Percentiles rank a stretch among this genome's conserved stretches.
phyloP scores from a whole-genome alignment of 805 yeast genomes.

The Wickerhamiella vanderwaltii region DNA sequence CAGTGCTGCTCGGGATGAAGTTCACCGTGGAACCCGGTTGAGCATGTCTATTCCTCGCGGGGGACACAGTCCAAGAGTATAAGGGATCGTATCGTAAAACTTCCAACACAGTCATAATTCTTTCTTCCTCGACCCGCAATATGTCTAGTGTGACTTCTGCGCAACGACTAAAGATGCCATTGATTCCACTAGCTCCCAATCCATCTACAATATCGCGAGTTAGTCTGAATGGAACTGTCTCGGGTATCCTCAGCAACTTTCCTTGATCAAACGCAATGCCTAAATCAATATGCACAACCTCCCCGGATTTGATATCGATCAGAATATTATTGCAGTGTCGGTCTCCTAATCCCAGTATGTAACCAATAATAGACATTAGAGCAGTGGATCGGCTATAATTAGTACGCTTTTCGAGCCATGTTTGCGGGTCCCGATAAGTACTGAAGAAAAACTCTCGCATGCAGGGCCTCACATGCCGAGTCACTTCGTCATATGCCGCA shows the following conservation, averaged over 20 bases:
- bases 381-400: slow-evolving; percentile 70
- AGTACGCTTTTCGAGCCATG: slow-evolving; percentile 59
- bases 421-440: slow-evolving; percentile 50
- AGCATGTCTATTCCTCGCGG: slow-evolving; percentile 36
- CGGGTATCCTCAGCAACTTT: slow-evolving; percentile 70
- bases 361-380: slow-evolving; percentile 73
- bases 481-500: slow-evolving; percentile 35
- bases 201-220: slow-evolving; percentile 89
- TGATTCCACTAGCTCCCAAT: slow-evolving; percentile 74
- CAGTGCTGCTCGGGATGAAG: slow-evolving; percentile 44
- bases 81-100: slow-evolving; percentile 87
- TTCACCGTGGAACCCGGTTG: slow-evolving; percentile 19
- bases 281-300: slow-evolving; percentile 88
- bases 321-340: slow-evolving; percentile 85
- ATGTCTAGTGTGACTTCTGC: slow-evolving; percentile 65
- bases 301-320: slow-evolving; percentile 71
- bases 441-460: slow-evolving; percentile 59
- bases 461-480: slow-evolving; percentile 46
- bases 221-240: slow-evolving; percentile 82
- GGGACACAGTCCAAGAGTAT: slow-evolving; percentile 82
- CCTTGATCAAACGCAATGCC: slow-evolving; percentile 98
- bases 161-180: slow-evolving; percentile 61
- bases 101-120: slow-evolving; percentile 69
- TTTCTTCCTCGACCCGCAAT: slow-evolving; percentile 50
- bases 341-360: slow-evolving; percentile 86